Evolutionary conservation across 306 rosid genomes (phyloP).

Genomic region (Rosa lucieae): DNA sequence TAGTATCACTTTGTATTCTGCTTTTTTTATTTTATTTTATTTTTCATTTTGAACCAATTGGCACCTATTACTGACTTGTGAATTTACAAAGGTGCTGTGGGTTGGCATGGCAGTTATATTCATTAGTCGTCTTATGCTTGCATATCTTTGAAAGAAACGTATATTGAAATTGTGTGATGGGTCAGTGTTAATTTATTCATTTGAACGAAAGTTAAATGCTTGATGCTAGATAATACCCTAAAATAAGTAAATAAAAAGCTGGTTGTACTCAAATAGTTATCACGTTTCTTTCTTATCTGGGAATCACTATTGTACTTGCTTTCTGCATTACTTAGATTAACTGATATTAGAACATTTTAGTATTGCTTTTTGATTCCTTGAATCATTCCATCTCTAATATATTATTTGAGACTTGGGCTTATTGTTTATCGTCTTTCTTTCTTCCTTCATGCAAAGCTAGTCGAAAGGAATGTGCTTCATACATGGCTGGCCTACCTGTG

Average conservation of each 20-base stretch:
- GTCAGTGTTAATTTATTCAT: not conserved
- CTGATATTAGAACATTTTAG: not conserved
- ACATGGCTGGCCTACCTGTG: slow-evolving; percentile 94
- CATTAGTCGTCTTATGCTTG: not conserved
- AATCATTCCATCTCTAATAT: not conserved
- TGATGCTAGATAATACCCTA: not conserved
- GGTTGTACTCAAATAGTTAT: not conserved
- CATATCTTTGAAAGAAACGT: not conserved
- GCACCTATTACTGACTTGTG: not conserved
- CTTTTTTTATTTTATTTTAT: not conserved
- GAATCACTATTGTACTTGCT: not conserved
- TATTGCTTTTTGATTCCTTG: not conserved
- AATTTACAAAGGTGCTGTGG: not conserved
- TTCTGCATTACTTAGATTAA: not conserved
- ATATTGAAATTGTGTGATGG: not conserved
- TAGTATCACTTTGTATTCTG: slow-evolving; percentile 5
- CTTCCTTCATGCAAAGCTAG: slow-evolving; percentile 91
- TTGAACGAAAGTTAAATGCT: not conserved
- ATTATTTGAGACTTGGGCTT: slow-evolving; percentile 19
- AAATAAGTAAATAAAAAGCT: not conserved
- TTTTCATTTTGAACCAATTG: not conserved
- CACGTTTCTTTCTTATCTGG: not conserved
- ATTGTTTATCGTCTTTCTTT: slow-evolving; percentile 38
- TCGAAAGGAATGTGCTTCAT: slow-evolving; percentile 98
- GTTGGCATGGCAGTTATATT: not conserved